Percentiles rank a stretch among this genome's conserved stretches.
phyloP scores from a whole-genome alignment of 306 rosid species.

The Dryas octopetala region DNA sequence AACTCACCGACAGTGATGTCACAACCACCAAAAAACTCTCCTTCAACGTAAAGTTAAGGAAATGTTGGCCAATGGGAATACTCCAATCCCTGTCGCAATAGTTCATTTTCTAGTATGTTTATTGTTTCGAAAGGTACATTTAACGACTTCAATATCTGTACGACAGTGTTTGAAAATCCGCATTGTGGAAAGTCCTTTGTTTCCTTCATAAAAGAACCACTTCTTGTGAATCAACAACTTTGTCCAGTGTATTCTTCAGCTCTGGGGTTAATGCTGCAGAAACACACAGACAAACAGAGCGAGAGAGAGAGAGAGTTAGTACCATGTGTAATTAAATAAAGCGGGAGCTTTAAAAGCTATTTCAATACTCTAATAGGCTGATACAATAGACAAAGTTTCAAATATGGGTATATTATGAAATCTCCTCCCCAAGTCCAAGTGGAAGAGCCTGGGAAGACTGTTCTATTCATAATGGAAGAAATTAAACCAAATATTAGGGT shows the following conservation, averaged over 20 bases:
- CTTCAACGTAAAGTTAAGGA: slow-evolving; percentile 93
- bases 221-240: slow-evolving; percentile 76
- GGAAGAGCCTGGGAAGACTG: neutral
- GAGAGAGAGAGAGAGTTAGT: neutral
- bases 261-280: slow-evolving; percentile 74
- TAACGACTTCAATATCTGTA: slow-evolving; percentile 80
- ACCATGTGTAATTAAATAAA: neutral
- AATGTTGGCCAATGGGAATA: slow-evolving; percentile 94
- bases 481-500: neutral
- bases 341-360: neutral
- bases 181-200: slow-evolving; percentile 91
- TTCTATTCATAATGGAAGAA: neutral
- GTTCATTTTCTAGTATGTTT: slow-evolving; percentile 75
- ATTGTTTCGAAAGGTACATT: slow-evolving; percentile 74
- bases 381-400: neutral
- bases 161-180: slow-evolving; percentile 92
- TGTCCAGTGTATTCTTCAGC: slow-evolving; percentile 84
- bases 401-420: neutral
- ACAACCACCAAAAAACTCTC: slow-evolving; percentile 98
- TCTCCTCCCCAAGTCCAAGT: neutral
- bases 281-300: neutral
- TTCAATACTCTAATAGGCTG: no score
- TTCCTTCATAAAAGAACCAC: slow-evolving; percentile 91
- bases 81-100: slow-evolving; percentile 78
- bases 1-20: slow-evolving; percentile 94